These are phyloP conservation scores for Babjeviella inositovora DNA, from an alignment of 805 yeast genomes.

Conservation along the genomic window DNA sequence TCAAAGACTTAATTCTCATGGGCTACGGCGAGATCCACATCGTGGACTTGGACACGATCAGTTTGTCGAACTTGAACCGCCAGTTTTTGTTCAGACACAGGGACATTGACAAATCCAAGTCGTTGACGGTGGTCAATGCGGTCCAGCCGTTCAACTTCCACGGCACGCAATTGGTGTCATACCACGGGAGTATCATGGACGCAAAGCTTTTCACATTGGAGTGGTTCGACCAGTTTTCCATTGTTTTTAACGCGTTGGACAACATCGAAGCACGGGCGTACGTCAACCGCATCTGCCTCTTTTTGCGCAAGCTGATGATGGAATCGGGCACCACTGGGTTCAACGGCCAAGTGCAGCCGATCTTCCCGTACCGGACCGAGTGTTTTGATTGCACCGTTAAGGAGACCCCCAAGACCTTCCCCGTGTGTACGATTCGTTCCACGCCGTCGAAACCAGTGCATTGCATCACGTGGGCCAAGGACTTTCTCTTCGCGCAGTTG, in stretches of 20 bases:
- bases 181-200: slow-evolving; percentile 83
- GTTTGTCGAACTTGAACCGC: slow-evolving; percentile 79
- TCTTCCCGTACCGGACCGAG: slow-evolving; percentile 66
- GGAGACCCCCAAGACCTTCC: slow-evolving; percentile 79
- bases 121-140: slow-evolving; percentile 71
- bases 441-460: slow-evolving; percentile 96
- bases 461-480: slow-evolving; percentile 95
- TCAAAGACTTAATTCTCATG: slow-evolving; percentile 64
- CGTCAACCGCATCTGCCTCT: slow-evolving; percentile 72
- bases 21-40: slow-evolving; percentile 81
- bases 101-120: slow-evolving; percentile 81
- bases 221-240: slow-evolving; percentile 50
- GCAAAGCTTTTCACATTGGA: slow-evolving; percentile 49
- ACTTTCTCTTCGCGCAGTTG: slow-evolving; percentile 68
- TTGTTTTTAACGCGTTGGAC: slow-evolving; percentile 86
- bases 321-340: slow-evolving; percentile 95
- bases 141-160: slow-evolving; percentile 56
- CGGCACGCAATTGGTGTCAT: slow-evolving; percentile 49
- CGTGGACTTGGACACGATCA: slow-evolving; percentile 93
- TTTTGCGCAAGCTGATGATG: slow-evolving; percentile 59
- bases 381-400: slow-evolving; percentile 88
- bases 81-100: slow-evolving; percentile 83
- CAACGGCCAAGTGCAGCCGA: slow-evolving; percentile 89
- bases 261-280: slow-evolving; percentile 84
- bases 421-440: slow-evolving; percentile 93